Evolutionary conservation across 371 early-diverging fungal genomes (phyloP), one percentile per base, ranked within the genome.

Genomic region (Syncephalastrum contaminatum): DNA sequence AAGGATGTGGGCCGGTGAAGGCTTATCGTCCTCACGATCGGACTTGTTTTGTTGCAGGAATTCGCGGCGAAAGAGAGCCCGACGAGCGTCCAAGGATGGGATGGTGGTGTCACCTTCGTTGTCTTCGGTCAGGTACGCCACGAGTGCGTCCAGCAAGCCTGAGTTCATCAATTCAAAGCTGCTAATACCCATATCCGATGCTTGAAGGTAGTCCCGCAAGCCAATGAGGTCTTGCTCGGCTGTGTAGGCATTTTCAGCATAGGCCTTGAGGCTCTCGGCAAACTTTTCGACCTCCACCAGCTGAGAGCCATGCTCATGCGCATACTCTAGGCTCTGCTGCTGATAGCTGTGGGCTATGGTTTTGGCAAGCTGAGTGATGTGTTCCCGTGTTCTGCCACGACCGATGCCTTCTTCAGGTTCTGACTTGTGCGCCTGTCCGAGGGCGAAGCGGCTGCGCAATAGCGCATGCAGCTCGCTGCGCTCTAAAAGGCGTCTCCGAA

Each of bases 151-250:
- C 40, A 91, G 64, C 21, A 93, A 55, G 0, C 91, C 91, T 50
- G 93, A 90, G 52, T 85, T 88, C 49, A 87, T 66, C 44, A 93
- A 69, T 67, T 94, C 95, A 62, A 88, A 90, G 12, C 88, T 87
- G n/a, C 92, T 92, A 42, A 90, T 80, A 5, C 91, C 86, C 48
- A 67, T 63, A 0, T 59, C 51, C 47, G 59, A 72, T 15, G 45
- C 65, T 59, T 58, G 62, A 16, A 73, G 64, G 53, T 67, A 69
- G 42, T 27, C 36, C 5, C 36, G 36, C 36, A 30, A 30, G 10
- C 36, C 45, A n/a, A 53, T 66, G 44, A 64, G 71, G 39, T 44
- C 51, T 42, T 13, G 20, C 50, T 61, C 54, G 4, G 59, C 62
- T 30, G 36, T 30, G 12, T 30, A 30, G 12, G 36, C 36, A 10